These are phyloP conservation scores for Fomitopsis schrenkii DNA, from an alignment of 1,284 basidiomycete genomes.

Conservation along the genomic window DNA sequence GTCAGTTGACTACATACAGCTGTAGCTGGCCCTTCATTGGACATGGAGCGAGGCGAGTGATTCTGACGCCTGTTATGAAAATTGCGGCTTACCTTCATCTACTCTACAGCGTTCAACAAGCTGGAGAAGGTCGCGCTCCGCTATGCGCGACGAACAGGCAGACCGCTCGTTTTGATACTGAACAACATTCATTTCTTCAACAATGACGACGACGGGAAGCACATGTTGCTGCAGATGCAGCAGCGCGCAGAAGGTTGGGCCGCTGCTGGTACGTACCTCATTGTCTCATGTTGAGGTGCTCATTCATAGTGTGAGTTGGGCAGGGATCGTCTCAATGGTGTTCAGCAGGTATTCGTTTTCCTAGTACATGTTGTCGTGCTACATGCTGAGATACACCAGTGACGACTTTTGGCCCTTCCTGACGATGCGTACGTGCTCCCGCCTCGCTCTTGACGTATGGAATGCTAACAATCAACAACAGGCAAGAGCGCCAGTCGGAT, in stretches of 20 bases:
- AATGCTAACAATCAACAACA: conserved; percentile 21
- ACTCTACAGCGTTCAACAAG: conserved; percentile 64
- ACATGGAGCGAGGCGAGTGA: conserved; percentile 71
- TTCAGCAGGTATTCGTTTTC: conserved; percentile 62
- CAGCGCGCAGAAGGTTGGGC: conserved; percentile 85
- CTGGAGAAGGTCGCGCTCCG: conserved; percentile 82
- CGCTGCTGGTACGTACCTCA: conserved; percentile 53
- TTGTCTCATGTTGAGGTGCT: conserved; percentile 1
- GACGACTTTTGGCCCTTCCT: conserved; percentile 82
- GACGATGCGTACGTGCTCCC: conserved; percentile 48
- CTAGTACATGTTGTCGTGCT: neutral
- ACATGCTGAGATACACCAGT: conserved; percentile 24
- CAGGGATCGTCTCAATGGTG: conserved; percentile 75
- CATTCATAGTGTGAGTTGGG: neutral
- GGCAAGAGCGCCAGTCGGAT: conserved; percentile 71
- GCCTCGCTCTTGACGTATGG: neutral
- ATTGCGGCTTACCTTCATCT: neutral
- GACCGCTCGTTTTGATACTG: conserved; percentile 74
- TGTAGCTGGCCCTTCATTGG: conserved; percentile 72
- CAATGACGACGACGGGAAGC: no score
- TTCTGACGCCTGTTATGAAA: neutral
- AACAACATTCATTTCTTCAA: conserved; percentile 79
- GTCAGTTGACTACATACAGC: conserved; percentile 2
- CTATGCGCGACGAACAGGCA: conserved; percentile 49
- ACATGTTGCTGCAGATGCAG: conserved; percentile 79